Base-by-base conservation (phyloP, 163 green algal species). In the Coccomyxa subellipsoidea region DNA sequence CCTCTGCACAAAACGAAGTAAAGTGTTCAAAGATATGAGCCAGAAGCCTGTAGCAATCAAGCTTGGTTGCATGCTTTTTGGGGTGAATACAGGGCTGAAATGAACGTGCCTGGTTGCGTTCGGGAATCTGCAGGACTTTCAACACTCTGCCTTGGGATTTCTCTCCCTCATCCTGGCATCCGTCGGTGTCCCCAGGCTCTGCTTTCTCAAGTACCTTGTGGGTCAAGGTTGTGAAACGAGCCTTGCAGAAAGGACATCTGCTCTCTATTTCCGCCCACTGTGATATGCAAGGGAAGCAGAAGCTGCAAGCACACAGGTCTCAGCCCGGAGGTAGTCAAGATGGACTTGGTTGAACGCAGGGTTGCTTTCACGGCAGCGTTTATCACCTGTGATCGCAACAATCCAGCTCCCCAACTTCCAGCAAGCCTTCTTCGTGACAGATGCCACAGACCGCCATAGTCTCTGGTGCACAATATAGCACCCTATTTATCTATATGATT, bases 1-100 rank as follows among this genome's bases (percentile, higher is more conserved):
- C 66, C 66, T 73, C 66, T 73, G 66, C 66, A 73, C 66, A 27
- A 8, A n/a, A n/a, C n/a, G n/a, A n/a, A n/a, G n/a, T n/a, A n/a
- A n/a, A n/a, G n/a, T n/a, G n/a, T n/a, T n/a, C n/a, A n/a, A n/a
- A n/a, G n/a, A n/a, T n/a, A n/a, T n/a, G n/a, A n/a, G n/a, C n/a
- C n/a, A n/a, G n/a, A n/a, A n/a, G n/a, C n/a, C n/a, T n/a, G n/a
- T n/a, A n/a, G n/a, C n/a, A n/a, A n/a, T n/a, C n/a, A n/a, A n/a
- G n/a, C n/a, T n/a, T n/a, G n/a, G n/a, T n/a, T n/a, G n/a, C n/a
- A n/a, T n/a, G n/a, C n/a, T n/a, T n/a, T n/a, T n/a, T n/a, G 47
- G 23, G 23, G 47, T 18, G 23, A 59, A 1, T 12, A 54, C 5
- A 59, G 23, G 2, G 1, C 23, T 59, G 47, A 18, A 27, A 23